Base-by-base conservation (phyloP, 1,284 basidiomycete species). In the Agroathelia rolfsii region DNA sequence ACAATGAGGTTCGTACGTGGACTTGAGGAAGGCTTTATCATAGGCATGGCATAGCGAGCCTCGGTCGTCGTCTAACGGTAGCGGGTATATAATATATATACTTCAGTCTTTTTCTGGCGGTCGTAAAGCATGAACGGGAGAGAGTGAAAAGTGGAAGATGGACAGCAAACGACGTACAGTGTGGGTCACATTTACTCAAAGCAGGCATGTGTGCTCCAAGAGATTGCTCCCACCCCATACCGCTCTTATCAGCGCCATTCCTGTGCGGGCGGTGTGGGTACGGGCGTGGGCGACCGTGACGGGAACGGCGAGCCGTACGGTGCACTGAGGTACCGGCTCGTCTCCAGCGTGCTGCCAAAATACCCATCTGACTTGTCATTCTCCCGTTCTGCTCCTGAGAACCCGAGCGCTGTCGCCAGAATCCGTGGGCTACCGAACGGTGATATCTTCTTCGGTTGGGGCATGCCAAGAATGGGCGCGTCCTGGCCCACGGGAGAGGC, bases 271-370 rank as follows among this genome's bases (percentile, higher is more conserved):
- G 42, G 12, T 47, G 61, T 52, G 22, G 63, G 62, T 33, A 55
- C 50, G 13, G 72, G 69, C 6, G 76, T 77, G 6, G 73, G 69
- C 16, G 72, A 59, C 28, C 69, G 62, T 24, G 75, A 76, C 3
- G 71, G 63, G 45, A 69, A 75, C 7, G 77, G 77, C 6, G 73
- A 76, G 6, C 75, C 76, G 45, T 78, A 79, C 12, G 75, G 76
- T 28, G 73, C 70, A 37, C 62, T 66, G 36, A 73, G 64, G 46
- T 77, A 78, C 42, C 72, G 61, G 37, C 55, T 42, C 15, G 74
- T 73, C 24, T 70, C 66, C 40, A 63, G 41, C 51, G 62, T 78
- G 41, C 69, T 62, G 4, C 50, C 49, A 43, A 73, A 72, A 39
- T 52, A 49, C 40, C 43, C 38, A 21, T 40, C 26, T 14, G 31